A percentile compares a stretch with the other conserved stretches of the same genome.
Evolutionary conservation across 768 basidiomycete genomes (phyloP).

Genomic region (Russula ochroleuca): DNA sequence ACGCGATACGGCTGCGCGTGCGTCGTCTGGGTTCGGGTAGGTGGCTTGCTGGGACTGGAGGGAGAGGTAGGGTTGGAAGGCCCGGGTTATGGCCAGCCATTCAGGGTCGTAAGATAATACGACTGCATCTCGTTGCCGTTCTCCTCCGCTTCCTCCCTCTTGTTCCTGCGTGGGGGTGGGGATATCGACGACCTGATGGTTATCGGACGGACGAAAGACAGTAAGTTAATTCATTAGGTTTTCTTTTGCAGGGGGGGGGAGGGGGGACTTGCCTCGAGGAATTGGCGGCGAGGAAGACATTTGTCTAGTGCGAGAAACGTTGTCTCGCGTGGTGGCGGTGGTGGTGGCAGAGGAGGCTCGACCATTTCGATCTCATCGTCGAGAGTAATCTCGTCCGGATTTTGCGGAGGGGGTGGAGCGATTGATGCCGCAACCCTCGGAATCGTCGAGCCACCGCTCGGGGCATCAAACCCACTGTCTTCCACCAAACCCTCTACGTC

Average conservation of each 20-base stretch:
- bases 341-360: conserved; percentile 34
- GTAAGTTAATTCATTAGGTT: not conserved
- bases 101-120: conserved; percentile 72
- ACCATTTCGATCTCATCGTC: conserved; percentile 44
- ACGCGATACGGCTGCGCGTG: conserved; percentile 45
- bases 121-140: conserved; percentile 30
- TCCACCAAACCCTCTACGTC: not conserved
- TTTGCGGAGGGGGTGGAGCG: conserved; percentile 27
- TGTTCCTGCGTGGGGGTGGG: not conserved
- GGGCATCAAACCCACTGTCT: conserved; percentile 29
- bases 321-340: conserved; percentile 44
- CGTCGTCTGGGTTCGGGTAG: conserved; percentile 49
- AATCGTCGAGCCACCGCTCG: not conserved
- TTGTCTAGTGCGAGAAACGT: conserved; percentile 90
- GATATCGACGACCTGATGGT: conserved; percentile 15
- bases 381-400: conserved; percentile 51
- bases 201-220: not conserved
- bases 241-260: not conserved
- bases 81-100: conserved; percentile 92
- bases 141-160: not conserved
- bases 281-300: conserved; percentile 60
- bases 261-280: conserved; percentile 60
- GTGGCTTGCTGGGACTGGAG: conserved; percentile 43
- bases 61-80: conserved; percentile 77
- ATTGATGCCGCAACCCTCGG: not conserved